A percentile compares a stretch with the other conserved stretches of the same genome.
Conservation (phyloP, 306 rosid species). For the Corylus heterophylla region DNA sequence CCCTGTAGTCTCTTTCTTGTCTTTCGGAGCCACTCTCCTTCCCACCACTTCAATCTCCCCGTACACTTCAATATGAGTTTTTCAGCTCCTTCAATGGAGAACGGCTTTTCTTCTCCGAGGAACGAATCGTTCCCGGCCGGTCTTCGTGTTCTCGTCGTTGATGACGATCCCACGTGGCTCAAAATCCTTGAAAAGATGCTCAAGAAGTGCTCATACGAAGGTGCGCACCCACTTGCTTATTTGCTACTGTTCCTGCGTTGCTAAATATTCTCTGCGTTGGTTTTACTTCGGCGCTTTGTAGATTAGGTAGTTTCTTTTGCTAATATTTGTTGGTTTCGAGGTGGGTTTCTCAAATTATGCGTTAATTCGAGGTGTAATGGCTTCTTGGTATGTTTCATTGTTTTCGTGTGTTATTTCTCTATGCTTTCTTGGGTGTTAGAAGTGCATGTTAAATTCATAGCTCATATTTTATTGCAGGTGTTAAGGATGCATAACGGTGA, state of each 20-base stretch:
- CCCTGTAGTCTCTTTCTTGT: slow-evolving; percentile 17
- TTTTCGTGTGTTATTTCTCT: not conserved
- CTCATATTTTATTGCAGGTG: not conserved
- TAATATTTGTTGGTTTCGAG: slow-evolving; percentile 14
- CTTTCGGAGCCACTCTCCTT: slow-evolving; percentile 10
- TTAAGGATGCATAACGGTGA: not conserved
- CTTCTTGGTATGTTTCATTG: slow-evolving; percentile 16
- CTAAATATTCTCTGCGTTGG: slow-evolving; percentile 1
- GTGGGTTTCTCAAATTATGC: slow-evolving; percentile 19
- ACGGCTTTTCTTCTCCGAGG: slow-evolving; percentile 74
- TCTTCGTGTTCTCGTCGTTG: slow-evolving; percentile 88
- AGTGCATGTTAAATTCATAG: not conserved
- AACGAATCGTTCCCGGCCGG: slow-evolving; percentile 85
- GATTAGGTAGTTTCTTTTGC: not conserved
- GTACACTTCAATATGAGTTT: not conserved
- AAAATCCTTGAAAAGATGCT: slow-evolving; percentile 98
- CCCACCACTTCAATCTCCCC: slow-evolving; percentile 21
- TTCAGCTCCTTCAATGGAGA: slow-evolving; percentile 55
- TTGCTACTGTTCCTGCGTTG: not conserved
- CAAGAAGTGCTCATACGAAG: slow-evolving; percentile 87
- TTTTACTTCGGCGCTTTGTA: not conserved
- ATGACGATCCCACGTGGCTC: slow-evolving; percentile 96
- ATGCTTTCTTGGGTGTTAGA: not conserved
- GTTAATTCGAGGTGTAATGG: slow-evolving; percentile 18
- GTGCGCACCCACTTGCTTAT: slow-evolving; percentile 24